These are phyloP conservation scores for Jamesozyma jinghongensis DNA, from an alignment of 805 yeast genomes.

Conservation along the genomic window DNA sequence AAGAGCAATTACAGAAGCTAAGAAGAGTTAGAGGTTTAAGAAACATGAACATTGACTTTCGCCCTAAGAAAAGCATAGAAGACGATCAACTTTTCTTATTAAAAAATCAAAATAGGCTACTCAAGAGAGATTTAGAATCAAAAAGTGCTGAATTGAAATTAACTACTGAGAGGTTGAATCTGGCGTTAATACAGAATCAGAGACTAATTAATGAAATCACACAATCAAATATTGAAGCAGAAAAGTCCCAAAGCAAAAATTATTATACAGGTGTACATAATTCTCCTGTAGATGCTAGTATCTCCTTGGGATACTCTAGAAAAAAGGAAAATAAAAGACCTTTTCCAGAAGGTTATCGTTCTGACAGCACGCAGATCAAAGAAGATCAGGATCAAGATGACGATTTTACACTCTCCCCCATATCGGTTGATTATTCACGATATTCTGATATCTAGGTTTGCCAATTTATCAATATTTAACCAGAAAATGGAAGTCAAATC, in stretches of 20 bases:
- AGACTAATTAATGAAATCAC: conserved; percentile 8
- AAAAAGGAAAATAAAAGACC: too few relatives aligned
- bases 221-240: conserved; percentile 14
- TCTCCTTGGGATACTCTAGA: too few relatives aligned
- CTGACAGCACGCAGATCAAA: too few relatives aligned
- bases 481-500: too few relatives aligned
- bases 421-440: conserved; percentile 25
- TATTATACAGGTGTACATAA: neutral
- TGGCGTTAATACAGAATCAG: conserved; percentile 2
- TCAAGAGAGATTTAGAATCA: conserved; percentile 3
- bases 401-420: conserved; percentile 18
- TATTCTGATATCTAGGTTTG: conserved; percentile 9
- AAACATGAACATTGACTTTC: neutral
- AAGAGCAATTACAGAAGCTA: conserved; percentile 18
- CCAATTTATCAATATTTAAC: too few relatives aligned
- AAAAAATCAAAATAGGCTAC: conserved; percentile 5
- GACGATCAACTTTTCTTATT: conserved; percentile 6
- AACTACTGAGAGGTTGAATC: conserved; percentile 1
- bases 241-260: neutral
- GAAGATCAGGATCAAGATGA: neutral
- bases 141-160: neutral
- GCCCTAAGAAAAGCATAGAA: neutral
- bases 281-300: too few relatives aligned
- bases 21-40: conserved; percentile 6
- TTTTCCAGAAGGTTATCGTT: too few relatives aligned